These are phyloP conservation scores for Amauroascus verrucosus DNA, from an alignment of 2,329 filamentous ascomycete genomes.

Conservation along the genomic window DNA sequence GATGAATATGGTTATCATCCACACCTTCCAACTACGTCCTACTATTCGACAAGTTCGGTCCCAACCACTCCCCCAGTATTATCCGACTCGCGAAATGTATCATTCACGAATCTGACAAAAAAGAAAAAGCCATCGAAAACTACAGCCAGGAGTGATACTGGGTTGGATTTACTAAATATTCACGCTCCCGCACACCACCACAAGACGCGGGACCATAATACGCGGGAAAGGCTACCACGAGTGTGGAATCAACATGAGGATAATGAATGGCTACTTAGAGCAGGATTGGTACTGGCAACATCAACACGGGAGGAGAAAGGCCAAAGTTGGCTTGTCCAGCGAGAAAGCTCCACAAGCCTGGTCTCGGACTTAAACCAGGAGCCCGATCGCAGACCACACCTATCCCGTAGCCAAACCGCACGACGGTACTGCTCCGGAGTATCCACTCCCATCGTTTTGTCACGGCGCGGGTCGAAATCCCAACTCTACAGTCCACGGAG, in stretches of 20 bases:
- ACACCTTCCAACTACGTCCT: constrained; percentile 25
- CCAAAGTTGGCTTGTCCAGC: constrained; percentile 50
- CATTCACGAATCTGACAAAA: constrained; percentile 25
- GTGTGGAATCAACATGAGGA: constrained; percentile 23
- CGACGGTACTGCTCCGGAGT: constrained; percentile 27
- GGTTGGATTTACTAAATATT: constrained; percentile 23
- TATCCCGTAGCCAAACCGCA: constrained; percentile 16
- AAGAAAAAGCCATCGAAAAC: constrained; percentile 30
- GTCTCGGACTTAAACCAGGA: constrained; percentile 33
- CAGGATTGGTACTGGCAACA: constrained; percentile 47
- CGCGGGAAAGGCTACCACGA: constrained; percentile 11
- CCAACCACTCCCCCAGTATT: constrained; percentile 36
- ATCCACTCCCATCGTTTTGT: constrained; percentile 28
- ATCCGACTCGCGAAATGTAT: constrained; percentile 34
- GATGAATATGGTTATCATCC: constrained; percentile 26
- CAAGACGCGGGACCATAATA: constrained; percentile 12
- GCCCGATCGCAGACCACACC: constrained; percentile 17
- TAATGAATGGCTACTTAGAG: constrained; percentile 51
- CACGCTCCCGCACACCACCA: constrained; percentile 22
- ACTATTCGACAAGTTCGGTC: constrained; percentile 34
- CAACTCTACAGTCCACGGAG: constrained; percentile 25
- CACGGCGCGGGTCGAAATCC: constrained; percentile 28
- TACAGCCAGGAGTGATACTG: constrained; percentile 28
- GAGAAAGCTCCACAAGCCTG: constrained; percentile 47
- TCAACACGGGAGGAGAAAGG: constrained; percentile 51